These are phyloP conservation scores for Lactarius sanguifluus DNA, from an alignment of 768 basidiomycete genomes.

Conservation along the genomic window DNA sequence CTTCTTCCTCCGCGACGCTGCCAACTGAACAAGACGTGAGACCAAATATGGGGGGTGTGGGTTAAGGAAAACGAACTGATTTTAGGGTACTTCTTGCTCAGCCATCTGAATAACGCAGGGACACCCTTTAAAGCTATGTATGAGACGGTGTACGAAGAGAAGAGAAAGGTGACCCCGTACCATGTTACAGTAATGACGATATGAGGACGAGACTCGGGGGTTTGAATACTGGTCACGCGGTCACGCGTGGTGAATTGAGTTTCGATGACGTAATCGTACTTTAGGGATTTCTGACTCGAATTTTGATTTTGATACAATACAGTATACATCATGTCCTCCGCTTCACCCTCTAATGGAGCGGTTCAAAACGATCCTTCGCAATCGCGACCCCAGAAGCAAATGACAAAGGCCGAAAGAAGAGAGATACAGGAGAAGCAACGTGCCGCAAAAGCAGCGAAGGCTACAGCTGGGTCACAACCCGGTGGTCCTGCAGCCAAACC, in stretches of 20 bases:
- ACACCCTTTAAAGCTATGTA: conserved; percentile 65
- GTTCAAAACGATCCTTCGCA: conserved; percentile 8
- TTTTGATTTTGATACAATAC: not conserved
- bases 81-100: conserved; percentile 98
- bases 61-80: conserved; percentile 59
- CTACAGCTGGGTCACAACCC: conserved; percentile 3
- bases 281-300: not conserved
- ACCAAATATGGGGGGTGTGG: conserved; percentile 6
- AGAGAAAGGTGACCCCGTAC: not conserved
- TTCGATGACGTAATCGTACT: not conserved
- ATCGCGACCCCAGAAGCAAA: conserved; percentile 32
- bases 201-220: not conserved
- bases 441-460: conserved; percentile 27
- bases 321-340: conserved; percentile 6
- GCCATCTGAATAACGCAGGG: conserved; percentile 96
- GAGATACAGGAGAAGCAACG: conserved; percentile 32
- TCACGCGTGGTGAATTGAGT: not conserved
- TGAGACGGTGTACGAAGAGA: not conserved
- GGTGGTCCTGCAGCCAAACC: conserved; percentile 15
- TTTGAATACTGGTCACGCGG: not conserved
- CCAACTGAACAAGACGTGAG: conserved; percentile 46
- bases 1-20: conserved; percentile 85
- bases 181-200: conserved; percentile 12
- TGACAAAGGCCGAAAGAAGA: conserved; percentile 38
- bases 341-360: conserved; percentile 13